Conservation (phyloP, 805 yeast genomes). For the Teunomyces panamensis region DNA sequence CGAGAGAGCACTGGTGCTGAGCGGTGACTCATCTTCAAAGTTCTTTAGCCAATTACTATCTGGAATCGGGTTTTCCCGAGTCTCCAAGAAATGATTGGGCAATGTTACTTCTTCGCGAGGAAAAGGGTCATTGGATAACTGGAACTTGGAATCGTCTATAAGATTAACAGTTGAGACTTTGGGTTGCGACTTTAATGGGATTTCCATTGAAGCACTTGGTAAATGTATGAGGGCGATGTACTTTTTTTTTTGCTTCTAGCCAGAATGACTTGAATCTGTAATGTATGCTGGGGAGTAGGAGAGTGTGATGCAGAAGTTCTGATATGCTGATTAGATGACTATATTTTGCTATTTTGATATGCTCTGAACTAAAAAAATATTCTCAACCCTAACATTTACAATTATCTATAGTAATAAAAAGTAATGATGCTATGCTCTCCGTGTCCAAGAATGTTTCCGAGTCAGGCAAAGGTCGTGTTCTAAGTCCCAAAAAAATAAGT, state of each 20-base stretch:
- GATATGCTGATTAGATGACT: background rate
- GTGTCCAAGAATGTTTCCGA: constrained; percentile 1
- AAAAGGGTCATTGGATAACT: constrained; percentile 2
- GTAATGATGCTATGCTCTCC: constrained; percentile 3
- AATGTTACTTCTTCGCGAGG: background rate
- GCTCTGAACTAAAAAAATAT: background rate
- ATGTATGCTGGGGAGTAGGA: background rate
- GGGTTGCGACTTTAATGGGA: constrained; percentile 39
- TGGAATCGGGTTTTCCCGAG: background rate
- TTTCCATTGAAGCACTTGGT: constrained; percentile 25
- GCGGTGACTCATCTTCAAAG: background rate
- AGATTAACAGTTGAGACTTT: constrained; percentile 35
- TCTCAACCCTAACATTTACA: background rate
- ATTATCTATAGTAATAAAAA: background rate
- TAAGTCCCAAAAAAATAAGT: background rate
- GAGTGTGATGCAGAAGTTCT: background rate
- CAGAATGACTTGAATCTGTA: background rate
- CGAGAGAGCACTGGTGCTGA: background rate
- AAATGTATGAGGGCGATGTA: background rate
- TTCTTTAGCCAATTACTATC: background rate
- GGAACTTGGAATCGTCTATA: constrained; percentile 17
- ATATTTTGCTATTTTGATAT: background rate
- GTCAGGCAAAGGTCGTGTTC: constrained; percentile 3
- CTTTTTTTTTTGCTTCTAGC: background rate
- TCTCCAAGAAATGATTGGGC: background rate